These are phyloP conservation scores for Halophytophthora polymorphica DNA, from an alignment of 352 stramenopile species.

Conservation along the genomic window DNA sequence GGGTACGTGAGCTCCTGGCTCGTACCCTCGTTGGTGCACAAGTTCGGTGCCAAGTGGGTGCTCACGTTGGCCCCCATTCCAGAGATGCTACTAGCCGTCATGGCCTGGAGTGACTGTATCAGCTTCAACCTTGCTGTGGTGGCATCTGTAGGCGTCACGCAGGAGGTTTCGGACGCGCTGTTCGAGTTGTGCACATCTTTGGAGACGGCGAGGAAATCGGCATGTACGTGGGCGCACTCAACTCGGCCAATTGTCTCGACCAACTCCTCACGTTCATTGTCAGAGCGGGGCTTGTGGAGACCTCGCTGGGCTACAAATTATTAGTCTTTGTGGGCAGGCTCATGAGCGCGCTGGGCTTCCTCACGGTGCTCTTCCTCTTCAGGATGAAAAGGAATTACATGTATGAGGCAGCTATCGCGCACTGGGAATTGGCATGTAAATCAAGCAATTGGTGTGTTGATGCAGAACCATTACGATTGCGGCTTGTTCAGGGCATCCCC, in stretches of 20 bases:
- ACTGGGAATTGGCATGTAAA: too few species aligned
- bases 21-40: slow-evolving; percentile 33
- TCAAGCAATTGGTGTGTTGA: too few species aligned
- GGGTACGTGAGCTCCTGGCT: slow-evolving; percentile 38
- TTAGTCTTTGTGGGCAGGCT: slow-evolving; percentile 38
- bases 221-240: slow-evolving; percentile 41
- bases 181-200: slow-evolving; percentile 45
- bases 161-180: slow-evolving; percentile 35
- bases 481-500: too few species aligned
- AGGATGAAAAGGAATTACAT: slow-evolving; percentile 42
- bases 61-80: slow-evolving; percentile 27
- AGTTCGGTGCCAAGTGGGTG: slow-evolving; percentile 37
- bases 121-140: slow-evolving; percentile 28
- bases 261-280: slow-evolving; percentile 38
- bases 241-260: slow-evolving; percentile 45
- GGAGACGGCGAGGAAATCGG: slow-evolving; percentile 36
- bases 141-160: slow-evolving; percentile 30
- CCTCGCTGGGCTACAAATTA: slow-evolving; percentile 32
- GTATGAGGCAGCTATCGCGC: too few species aligned
- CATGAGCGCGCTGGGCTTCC: slow-evolving; percentile 22
- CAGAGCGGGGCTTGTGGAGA: slow-evolving; percentile 26
- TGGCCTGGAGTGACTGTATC: slow-evolving; percentile 27
- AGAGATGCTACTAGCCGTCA: slow-evolving; percentile 28
- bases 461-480: too few species aligned
- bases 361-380: slow-evolving; percentile 32